Percentiles rank a stretch among this genome's conserved stretches.
phyloP scores from a whole-genome alignment of 2,329 filamentous ascomycete genomes.

The Rhinocladiella mackenziei region DNA sequence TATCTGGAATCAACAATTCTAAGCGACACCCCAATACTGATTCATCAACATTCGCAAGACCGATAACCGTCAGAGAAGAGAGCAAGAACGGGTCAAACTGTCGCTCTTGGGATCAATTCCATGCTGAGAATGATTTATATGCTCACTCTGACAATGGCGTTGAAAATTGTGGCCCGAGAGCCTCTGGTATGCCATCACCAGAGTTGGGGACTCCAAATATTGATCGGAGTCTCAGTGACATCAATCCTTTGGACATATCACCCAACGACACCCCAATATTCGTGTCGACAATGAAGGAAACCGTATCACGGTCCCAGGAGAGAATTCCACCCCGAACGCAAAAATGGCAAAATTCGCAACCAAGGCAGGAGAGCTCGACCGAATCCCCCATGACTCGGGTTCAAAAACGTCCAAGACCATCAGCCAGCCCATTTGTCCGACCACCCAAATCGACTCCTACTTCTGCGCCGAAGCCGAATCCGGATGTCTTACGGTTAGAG shows the following conservation, averaged over 20 bases:
- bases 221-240: slow-evolving; percentile 6
- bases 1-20: background rate
- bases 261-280: background rate
- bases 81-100: background rate
- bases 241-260: background rate
- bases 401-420: background rate
- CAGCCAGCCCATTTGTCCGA: slow-evolving; percentile 3
- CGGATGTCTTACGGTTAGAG: too few relatives aligned
- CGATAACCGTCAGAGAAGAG: too few relatives aligned
- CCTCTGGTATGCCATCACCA: slow-evolving; percentile 6
- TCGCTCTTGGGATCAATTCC: too few relatives aligned
- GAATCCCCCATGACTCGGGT: background rate
- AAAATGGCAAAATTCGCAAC: background rate
- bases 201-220: slow-evolving; percentile 15
- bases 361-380: background rate
- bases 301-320: background rate
- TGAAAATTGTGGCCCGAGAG: slow-evolving; percentile 10
- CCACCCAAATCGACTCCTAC: background rate
- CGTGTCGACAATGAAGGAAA: background rate
- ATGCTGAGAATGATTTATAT: background rate
- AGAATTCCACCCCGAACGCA: background rate
- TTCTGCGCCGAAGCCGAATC: background rate
- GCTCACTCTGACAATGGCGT: slow-evolving; percentile 32
- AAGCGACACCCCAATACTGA: too few relatives aligned
- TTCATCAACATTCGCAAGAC: too few relatives aligned